A percentile compares a stretch with the other conserved stretches of the same genome.
These are phyloP conservation scores for Wickerhamomyces sp. DNA, from an alignment of 1,139 yeast genomes.

Conservation along the genomic window DNA sequence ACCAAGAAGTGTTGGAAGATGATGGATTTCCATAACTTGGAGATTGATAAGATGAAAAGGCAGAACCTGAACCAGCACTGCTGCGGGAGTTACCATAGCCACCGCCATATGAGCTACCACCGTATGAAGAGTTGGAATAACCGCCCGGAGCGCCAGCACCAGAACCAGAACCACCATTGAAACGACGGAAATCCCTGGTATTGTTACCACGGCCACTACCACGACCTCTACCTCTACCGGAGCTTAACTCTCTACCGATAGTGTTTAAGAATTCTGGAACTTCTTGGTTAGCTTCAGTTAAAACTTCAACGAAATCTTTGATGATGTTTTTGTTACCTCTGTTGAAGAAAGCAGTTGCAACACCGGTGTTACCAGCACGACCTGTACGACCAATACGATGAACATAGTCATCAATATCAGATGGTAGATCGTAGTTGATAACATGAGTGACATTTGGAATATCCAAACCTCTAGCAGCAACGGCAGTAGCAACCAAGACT, in stretches of 20 bases:
- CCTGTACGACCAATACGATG: constrained; percentile 99
- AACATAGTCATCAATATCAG: constrained; percentile 96
- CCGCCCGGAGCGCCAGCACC: constrained; percentile 21
- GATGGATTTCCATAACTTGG: constrained; percentile 17
- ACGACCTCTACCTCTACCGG: constrained; percentile 58
- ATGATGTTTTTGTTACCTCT: constrained; percentile 89
- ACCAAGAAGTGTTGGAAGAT: constrained; percentile 16
- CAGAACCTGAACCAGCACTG: constrained; percentile 10
- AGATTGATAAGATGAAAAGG: constrained; percentile 14
- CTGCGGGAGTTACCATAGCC: constrained; percentile 10
- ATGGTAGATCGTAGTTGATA: constrained; percentile 93
- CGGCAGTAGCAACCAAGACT: constrained; percentile 95
- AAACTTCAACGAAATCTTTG: constrained; percentile 81
- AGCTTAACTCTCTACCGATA: constrained; percentile 73
- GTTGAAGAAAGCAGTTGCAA: constrained; percentile 97
- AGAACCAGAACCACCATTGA: constrained; percentile 27
- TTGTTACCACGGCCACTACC: constrained; percentile 41
- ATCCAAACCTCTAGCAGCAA: constrained; percentile 99
- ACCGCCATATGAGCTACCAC: constrained; percentile 3
- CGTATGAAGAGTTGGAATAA: constrained; percentile 19
- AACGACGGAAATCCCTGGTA: constrained; percentile 58
- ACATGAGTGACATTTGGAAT: constrained; percentile 98
- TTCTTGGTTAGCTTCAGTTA: constrained; percentile 96
- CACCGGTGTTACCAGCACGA: constrained; percentile 99
- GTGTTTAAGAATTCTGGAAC: constrained; percentile 84